Conservation (phyloP, 2,329 filamentous ascomycete genomes). For the Aspergillus ibericus region DNA sequence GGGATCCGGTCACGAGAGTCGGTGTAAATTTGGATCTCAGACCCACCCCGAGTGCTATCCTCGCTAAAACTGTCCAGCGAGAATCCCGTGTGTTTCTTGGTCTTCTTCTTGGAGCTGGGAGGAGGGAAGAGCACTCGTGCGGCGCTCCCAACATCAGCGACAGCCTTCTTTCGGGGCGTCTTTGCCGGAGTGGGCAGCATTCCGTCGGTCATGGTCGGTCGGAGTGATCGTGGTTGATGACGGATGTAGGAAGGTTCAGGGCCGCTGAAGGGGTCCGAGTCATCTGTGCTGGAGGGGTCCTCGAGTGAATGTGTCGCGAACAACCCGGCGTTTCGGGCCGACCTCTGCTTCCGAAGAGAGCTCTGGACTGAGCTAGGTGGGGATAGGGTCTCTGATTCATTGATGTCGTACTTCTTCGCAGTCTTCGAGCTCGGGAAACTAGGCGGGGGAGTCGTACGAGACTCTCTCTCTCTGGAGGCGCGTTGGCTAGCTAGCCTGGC, state of each 20-base stretch:
- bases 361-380: constrained; percentile 29
- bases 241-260: constrained; percentile 22
- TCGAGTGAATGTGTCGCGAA: constrained; percentile 20
- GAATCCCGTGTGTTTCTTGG: constrained; percentile 46
- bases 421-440: constrained; percentile 24
- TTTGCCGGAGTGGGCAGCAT: constrained; percentile 64
- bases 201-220: constrained; percentile 35
- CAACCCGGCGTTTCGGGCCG: constrained; percentile 14
- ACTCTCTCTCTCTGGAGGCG: constrained; percentile 24
- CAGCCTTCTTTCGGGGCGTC: constrained; percentile 58
- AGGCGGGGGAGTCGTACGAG: constrained; percentile 34
- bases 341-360: constrained; percentile 30
- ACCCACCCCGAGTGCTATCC: constrained; percentile 30
- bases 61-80: constrained; percentile 47
- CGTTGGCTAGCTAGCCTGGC: constrained; percentile 41
- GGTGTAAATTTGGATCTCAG: constrained; percentile 60
- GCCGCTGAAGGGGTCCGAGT: constrained; percentile 24
- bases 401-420: constrained; percentile 24
- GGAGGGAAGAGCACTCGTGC: constrained; percentile 57
- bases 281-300: constrained; percentile 17
- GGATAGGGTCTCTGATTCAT: constrained; percentile 27
- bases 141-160: constrained; percentile 47
- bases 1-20: constrained; percentile 63
- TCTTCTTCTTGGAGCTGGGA: constrained; percentile 47
- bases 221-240: constrained; percentile 24